These are phyloP conservation scores for Cyclanthera cordifolia DNA, from an alignment of 306 rosid genomes.

Conservation along the genomic window DNA sequence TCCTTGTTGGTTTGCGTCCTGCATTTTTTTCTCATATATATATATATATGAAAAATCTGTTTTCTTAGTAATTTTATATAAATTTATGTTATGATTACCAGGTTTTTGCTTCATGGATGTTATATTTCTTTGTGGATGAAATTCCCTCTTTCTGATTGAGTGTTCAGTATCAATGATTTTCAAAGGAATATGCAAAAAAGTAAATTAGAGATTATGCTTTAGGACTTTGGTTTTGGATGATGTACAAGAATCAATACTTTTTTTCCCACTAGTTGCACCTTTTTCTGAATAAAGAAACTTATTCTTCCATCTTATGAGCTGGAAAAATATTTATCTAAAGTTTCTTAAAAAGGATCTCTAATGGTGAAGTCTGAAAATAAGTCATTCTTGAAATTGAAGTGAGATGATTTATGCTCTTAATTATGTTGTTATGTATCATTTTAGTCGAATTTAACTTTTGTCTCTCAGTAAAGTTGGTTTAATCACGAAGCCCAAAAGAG, in stretches of 20 bases:
- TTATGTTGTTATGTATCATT: no score
- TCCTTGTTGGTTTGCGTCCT: slow-evolving; percentile 18
- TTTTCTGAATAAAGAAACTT: no score
- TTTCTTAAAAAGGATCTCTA: no score
- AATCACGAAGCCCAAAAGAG: no score
- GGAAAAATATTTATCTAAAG: no score
- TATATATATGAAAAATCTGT: not conserved
- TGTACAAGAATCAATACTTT: not conserved
- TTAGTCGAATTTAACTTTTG: no score
- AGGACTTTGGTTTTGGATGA: not conserved
- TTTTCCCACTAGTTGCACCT: not conserved
- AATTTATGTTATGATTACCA: not conserved
- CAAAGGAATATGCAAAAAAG: not conserved
- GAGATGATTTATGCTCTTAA: no score
- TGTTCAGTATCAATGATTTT: not conserved
- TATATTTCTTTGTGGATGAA: not conserved
- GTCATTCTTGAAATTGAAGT: no score
- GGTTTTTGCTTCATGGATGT: not conserved
- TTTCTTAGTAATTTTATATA: not conserved
- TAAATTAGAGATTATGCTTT: not conserved
- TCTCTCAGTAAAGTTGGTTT: no score
- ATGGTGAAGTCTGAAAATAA: no score
- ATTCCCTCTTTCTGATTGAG: not conserved
- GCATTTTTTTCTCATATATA: not conserved
- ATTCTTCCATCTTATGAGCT: no score